Base-by-base conservation (phyloP, 495 filamentous ascomycete genomes). In the Penicillium odoratum region DNA sequence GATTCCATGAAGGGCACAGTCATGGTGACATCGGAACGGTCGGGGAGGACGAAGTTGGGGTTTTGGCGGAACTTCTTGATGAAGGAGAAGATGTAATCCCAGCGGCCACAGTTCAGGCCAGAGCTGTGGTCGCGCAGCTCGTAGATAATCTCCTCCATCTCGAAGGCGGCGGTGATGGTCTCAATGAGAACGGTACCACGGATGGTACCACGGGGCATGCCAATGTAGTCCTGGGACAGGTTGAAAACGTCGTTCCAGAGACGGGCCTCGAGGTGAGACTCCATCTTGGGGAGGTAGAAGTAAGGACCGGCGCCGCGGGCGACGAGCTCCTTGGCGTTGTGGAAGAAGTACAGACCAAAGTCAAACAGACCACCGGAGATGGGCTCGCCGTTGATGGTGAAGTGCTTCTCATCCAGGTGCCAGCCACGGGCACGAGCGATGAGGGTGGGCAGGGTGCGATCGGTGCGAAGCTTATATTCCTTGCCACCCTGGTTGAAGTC, bases 121-220 rank as follows among this genome's bases (percentile, higher is more conserved):
- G 94, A 88, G 74, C 87, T 91, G 81, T 99, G 94, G 70, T 98
- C 93, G 38, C 94, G 90, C 60, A 99, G 88, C 76, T 99, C 94
- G 78, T 97, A 99, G 74, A 99, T 98, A 75, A 98, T 98, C 88
- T 98, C 94, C 57, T 99, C 94, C 94, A 99, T 99, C 81, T 99
- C 95, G 65, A 99, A 99, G n/a, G 92, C 95, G 31, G 95, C 94
- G 26, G 91, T 80, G 75, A 99, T 98, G 55, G 94, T 99, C 83
- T 99, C 94, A 73, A 99, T 97, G 63, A 99, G 78, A 18, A 99
- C 94, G 4, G 94, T 99, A 59, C 85, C 95, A 64, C 94, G 87
- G 76, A 98, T 96, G 28, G 92, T 97, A 28, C 95, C 95, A 48
- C 94, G 85, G 36, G 85, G 85, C 69, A 99, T 87, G 53, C 88